A percentile compares a stretch with the other conserved stretches of the same genome.
Evolutionary conservation across 345 rosid genomes (phyloP).

Genomic region (Eucalyptus brandiana): DNA sequence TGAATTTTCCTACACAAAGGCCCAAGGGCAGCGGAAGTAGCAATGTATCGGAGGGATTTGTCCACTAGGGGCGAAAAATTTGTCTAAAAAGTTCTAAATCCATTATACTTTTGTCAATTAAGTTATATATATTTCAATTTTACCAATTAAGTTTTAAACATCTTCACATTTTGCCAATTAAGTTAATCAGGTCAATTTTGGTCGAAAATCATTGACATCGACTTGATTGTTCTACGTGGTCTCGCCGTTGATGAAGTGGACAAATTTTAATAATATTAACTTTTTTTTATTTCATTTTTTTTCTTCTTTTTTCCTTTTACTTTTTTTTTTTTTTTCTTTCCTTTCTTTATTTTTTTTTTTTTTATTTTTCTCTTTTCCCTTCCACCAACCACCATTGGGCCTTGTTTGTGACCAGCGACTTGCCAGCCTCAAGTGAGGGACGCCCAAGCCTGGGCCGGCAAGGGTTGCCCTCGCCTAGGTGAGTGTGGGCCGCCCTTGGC

Average conservation of each 20-base stretch:
- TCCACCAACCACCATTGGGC: background rate
- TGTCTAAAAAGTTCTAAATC: no score
- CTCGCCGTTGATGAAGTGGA: background rate
- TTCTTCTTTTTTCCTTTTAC: no score
- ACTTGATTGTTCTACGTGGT: fast-evolving
- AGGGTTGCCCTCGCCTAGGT: background rate
- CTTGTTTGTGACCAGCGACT: background rate
- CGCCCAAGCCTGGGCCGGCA: background rate
- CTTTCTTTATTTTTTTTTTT: background rate
- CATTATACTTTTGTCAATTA: no score
- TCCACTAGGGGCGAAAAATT: background rate
- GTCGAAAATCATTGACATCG: fast-evolving
- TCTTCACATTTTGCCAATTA: no score
- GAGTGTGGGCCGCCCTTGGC: background rate
- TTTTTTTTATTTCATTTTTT: no score
- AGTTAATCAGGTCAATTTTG: background rate
- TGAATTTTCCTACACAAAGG: background rate
- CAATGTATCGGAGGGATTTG: background rate
- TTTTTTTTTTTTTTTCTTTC: no score
- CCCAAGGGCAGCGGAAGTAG: background rate
- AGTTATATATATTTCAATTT: no score
- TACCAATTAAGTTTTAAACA: fast-evolving
- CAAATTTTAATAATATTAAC: no score
- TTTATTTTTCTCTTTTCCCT: background rate
- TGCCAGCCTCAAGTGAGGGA: no score